A percentile compares a stretch with the other conserved stretches of the same genome.
Evolutionary conservation across 192 early-diverging fungal genomes (phyloP).

Genomic region (Entomortierella chlamydospora): DNA sequence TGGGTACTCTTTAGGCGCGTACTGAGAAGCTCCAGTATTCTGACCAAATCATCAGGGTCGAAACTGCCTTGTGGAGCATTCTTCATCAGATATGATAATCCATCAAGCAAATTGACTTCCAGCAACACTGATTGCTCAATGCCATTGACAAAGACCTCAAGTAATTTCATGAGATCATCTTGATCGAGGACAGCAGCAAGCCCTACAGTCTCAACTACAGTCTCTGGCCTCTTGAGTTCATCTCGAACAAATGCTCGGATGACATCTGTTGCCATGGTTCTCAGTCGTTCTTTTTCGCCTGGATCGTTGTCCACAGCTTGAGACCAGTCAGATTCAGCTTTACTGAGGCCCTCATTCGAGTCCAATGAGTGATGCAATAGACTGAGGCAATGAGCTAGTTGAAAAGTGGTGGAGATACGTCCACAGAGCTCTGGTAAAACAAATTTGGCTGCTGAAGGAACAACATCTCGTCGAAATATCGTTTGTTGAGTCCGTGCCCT

Average conservation of each 20-base stretch:
- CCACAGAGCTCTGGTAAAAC: not conserved
- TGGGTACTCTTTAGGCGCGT: conserved; percentile 1
- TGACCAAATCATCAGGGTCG: conserved; percentile 9
- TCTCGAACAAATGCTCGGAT: not conserved
- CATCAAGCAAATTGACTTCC: not conserved
- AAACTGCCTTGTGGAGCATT: not conserved
- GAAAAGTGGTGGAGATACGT: not conserved
- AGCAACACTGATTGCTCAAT: not conserved
- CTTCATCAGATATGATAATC: not conserved
- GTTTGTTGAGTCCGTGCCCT: too few relatives aligned
- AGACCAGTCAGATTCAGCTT: not conserved
- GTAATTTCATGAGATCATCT: not conserved
- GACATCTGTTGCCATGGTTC: not conserved
- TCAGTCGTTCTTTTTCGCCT: not conserved
- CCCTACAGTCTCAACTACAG: too few relatives aligned
- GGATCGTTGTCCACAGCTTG: not conserved
- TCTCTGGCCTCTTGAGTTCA: not conserved
- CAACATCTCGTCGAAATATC: too few relatives aligned
- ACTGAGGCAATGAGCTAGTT: not conserved
- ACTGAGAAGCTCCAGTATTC: not conserved
- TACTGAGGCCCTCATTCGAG: not conserved
- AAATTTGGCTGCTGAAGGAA: not conserved
- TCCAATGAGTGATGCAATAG: not conserved
- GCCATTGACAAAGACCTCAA: not conserved
- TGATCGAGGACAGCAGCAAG: too few relatives aligned